Base-by-base conservation (phyloP, 106 monocot species). In the Dactylorhiza incarnata region DNA sequence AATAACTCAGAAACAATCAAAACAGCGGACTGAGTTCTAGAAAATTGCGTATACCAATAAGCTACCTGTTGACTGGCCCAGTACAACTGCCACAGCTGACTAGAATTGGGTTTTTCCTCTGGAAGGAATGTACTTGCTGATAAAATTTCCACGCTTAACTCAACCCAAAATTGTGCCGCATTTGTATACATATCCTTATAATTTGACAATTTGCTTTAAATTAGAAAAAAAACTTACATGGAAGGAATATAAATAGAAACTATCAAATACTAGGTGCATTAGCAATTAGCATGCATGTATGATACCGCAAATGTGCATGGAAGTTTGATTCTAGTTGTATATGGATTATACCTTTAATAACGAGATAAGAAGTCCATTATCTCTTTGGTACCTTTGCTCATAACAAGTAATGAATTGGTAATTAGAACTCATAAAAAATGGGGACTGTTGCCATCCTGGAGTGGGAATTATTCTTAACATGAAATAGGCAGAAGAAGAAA, bases 21-120 rank as follows among this genome's bases (percentile, higher is more conserved):
- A n/a, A n/a, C n/a, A n/a, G n/a, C n/a, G n/a, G n/a, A n/a, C n/a
- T n/a, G n/a, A n/a, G n/a, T n/a, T n/a, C n/a, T n/a, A n/a, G n/a
- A n/a, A n/a, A n/a, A n/a, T n/a, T n/a, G n/a, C n/a, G n/a, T n/a
- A n/a, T n/a, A n/a, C n/a, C n/a, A n/a, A 29, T 11, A 74, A 50
- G 74, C 45, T 76, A 92, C 97, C 94, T 99, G 97, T 78, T 99
- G 97, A 72, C 87, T 94, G 22, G 97, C 89, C 97, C 97, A 99
- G 72, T 99, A 99, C 23, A 99, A 62, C 45, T 94, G 87, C 97
- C 97, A 97, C 20, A 97, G 61, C 78, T 94, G 87, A 82, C 80
- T 91, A 58, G 86, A 83, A 77, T 45, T 94, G 65, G 86, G 70
- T 37, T 89, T 99, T 45, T 94, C 94, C 48, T 94, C 97, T 23